phyloP scores from a whole-genome alignment of 129 eudicot genomes.

The Solidago caesia region DNA sequence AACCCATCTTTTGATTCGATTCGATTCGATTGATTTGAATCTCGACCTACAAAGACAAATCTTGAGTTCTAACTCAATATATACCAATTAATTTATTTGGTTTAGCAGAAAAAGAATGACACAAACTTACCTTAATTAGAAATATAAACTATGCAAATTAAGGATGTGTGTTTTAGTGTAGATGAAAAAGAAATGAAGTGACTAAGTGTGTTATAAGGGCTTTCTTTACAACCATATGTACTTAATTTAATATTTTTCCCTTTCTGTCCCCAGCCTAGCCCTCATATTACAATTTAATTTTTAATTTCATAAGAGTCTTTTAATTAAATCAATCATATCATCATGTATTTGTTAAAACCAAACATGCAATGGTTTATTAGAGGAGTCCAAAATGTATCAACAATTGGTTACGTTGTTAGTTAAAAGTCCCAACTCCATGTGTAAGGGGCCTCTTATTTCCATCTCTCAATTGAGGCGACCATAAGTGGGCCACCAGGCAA shows the following conservation, averaged over 20 bases:
- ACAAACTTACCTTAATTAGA: conserved; percentile 23
- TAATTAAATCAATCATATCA: neutral
- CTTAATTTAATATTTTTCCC: conserved; percentile 27
- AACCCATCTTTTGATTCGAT: conserved; percentile 40
- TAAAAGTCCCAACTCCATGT: too few species aligned
- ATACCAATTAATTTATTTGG: neutral
- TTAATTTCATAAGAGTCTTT: neutral
- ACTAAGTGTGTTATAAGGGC: conserved; percentile 31
- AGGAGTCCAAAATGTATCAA: too few species aligned
- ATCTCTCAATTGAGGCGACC: too few species aligned
- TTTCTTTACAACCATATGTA: conserved; percentile 23
- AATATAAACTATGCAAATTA: neutral
- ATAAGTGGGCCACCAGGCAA: too few species aligned
- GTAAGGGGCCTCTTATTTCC: too few species aligned
- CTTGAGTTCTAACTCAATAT: neutral
- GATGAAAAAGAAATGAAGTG: conserved; percentile 32
- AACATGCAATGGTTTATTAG: too few species aligned
- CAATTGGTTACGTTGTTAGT: too few species aligned
- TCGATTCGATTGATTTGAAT: neutral
- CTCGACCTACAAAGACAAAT: conserved; percentile 18
- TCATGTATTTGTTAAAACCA: neutral
- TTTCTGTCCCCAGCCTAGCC: conserved; percentile 25
- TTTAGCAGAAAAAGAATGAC: neutral
- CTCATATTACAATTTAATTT: conserved; percentile 13
- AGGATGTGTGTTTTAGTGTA: conserved; percentile 20